phyloP scores from a whole-genome alignment of 23 red algal species.

The Cyanidioschyzon merolae region DNA sequence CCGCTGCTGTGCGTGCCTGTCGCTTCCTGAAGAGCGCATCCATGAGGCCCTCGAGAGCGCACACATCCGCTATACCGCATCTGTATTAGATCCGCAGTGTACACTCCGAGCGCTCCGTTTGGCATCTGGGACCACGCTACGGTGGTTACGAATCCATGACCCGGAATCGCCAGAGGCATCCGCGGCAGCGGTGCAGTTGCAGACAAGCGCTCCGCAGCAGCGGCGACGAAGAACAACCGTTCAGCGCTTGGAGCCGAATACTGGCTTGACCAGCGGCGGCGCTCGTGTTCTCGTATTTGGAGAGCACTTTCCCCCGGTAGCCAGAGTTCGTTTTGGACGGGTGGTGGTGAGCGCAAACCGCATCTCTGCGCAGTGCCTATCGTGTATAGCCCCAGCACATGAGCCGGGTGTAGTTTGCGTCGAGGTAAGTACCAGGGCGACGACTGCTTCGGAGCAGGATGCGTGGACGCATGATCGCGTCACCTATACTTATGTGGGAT shows the following conservation, averaged over 20 bases:
- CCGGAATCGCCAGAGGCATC: background rate
- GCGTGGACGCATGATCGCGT: background rate
- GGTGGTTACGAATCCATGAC: background rate
- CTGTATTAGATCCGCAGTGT: background rate
- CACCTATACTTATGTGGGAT: conserved; percentile 16
- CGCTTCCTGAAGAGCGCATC: background rate
- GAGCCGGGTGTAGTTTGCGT: background rate
- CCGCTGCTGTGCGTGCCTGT: background rate
- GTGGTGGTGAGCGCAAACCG: background rate
- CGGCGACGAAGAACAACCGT: background rate
- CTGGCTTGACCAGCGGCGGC: conserved; percentile 7
- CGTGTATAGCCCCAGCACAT: background rate
- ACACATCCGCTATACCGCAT: background rate
- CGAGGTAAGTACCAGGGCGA: background rate
- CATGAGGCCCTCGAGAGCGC: background rate
- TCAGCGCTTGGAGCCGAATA: background rate
- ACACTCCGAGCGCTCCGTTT: background rate
- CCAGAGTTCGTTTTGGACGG: background rate
- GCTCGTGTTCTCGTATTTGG: background rate
- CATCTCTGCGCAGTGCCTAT: background rate
- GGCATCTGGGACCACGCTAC: background rate
- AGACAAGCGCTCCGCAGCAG: background rate
- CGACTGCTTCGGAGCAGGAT: background rate
- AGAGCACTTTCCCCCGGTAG: background rate
- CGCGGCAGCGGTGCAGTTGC: background rate